Evolutionary conservation across 108 stramenopile species (phyloP), one percentile per base, ranked within the genome.

Genomic region (Bacterosira constricta): DNA sequence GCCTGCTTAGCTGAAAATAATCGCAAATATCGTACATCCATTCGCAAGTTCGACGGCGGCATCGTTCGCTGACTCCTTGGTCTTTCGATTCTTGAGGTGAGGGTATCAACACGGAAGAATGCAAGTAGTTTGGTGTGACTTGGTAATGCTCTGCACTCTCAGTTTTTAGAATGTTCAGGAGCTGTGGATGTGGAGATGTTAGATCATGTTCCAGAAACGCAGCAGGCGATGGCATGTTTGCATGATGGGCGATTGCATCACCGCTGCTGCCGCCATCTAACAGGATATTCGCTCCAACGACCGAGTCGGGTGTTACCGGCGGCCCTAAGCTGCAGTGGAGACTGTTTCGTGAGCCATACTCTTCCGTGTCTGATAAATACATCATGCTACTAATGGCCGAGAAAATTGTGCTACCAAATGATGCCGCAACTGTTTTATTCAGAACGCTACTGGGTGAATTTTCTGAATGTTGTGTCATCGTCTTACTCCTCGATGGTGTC

Each of bases 21-120:
- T 95, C 94, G 36, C 90, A 77, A 12, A 92, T 86, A 39, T 88
- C 84, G 54, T 88, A 95, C 60, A 85, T 85, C 93, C 93, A 95
- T 60, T 92, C 90, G 57, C 85, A 90, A 6, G 90, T 95, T 47
- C 81, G 85, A 18, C 85, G 72, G 10, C 93, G 73, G 76, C 93
- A 94, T 49, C 81, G 73, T 42, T 86, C 87, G 9, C 53, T 64
- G 13, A 79, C 78, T 18, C 70, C 78, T 32, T 52, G 50, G 6
- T 71, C 58, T 20, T 52, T 29, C 39, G 67, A 50, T 10, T 36
- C 25, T 1, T 44, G 49, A 29, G 34, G 73, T 36, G 64, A 30
- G 0, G 64, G 31, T 18, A 79, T 53, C 45, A 71, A 18, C 25
- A 60, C 49, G 17, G 65, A 63, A 1, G 70, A 71, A 29, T 79